phyloP scores from a whole-genome alignment of 2,329 filamentous ascomycete species.

The Arthrobotrys musiformis region DNA sequence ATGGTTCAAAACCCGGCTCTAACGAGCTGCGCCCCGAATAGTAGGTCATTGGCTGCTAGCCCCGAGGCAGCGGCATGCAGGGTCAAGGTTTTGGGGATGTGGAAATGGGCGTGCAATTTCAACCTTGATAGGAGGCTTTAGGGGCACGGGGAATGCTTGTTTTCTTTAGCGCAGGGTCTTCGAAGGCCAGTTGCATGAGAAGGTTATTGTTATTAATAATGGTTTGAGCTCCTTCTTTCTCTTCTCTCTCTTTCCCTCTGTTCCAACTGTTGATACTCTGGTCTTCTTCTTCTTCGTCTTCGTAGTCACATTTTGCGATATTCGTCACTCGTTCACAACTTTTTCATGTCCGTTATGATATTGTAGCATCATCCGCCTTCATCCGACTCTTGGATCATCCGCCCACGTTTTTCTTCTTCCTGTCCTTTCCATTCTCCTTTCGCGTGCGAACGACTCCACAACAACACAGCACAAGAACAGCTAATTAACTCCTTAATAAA shows the following conservation, averaged over 20 bases:
- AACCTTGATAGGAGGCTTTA: not conserved
- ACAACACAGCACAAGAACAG: not conserved
- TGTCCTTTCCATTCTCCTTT: not conserved
- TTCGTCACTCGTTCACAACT: not conserved
- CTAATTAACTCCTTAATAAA: not conserved
- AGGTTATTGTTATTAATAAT: constrained; percentile 21
- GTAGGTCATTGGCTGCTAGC: not conserved
- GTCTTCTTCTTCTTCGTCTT: not conserved
- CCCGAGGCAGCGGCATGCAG: not conserved
- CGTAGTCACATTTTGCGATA: not conserved
- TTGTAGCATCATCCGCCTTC: not conserved
- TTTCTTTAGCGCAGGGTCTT: too few relatives aligned
- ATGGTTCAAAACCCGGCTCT: constrained; percentile 16
- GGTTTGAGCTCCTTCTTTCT: constrained; percentile 15
- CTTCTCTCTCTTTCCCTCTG: not conserved
- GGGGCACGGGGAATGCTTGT: constrained; percentile 4
- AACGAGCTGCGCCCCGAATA: constrained; percentile 10
- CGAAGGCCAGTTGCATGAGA: not conserved
- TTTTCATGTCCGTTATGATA: constrained; percentile 11
- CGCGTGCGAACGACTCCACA: constrained; percentile 7
- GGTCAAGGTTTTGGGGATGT: constrained; percentile 8
- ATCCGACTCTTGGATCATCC: not conserved
- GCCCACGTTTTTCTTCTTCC: not conserved
- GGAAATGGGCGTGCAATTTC: constrained; percentile 19
- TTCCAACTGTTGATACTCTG: not conserved